Evolutionary conservation across 2,329 filamentous ascomycete genomes (phyloP).

Genomic region (Ramularia endophylla): DNA sequence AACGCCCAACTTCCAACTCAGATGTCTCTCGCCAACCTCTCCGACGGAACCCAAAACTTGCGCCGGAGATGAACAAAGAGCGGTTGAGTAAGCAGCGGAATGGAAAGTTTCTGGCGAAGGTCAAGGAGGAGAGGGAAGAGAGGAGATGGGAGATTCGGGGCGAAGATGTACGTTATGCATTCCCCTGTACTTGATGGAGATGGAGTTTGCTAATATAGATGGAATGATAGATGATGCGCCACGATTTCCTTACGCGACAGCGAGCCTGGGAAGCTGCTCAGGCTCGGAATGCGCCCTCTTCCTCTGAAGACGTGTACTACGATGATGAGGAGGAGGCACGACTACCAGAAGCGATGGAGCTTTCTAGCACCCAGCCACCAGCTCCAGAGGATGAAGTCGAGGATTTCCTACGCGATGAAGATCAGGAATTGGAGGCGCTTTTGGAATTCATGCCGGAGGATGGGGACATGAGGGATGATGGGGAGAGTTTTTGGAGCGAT

Average conservation of each 20-base stretch:
- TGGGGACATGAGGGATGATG: constrained; percentile 14
- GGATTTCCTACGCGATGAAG: constrained; percentile 37
- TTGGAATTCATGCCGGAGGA: constrained; percentile 37
- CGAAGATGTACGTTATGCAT: constrained; percentile 33
- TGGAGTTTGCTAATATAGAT: neutral
- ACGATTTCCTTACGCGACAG: constrained; percentile 41
- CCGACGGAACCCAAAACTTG: too few species aligned
- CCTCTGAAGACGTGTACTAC: constrained; percentile 18
- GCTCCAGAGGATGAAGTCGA: constrained; percentile 31
- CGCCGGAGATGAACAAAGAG: too few species aligned
- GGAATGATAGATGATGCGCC: constrained; percentile 38
- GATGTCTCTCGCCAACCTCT: too few species aligned
- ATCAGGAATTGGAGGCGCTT: constrained; percentile 41
- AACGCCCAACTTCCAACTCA: too few species aligned
- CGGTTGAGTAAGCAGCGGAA: constrained; percentile 55
- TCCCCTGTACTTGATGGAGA: constrained; percentile 25
- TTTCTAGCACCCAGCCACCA: constrained; percentile 6
- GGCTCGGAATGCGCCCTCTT: constrained; percentile 35
- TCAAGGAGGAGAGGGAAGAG: constrained; percentile 41
- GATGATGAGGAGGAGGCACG: constrained; percentile 11
- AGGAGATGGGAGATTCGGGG: constrained; percentile 40
- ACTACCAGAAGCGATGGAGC: constrained; percentile 11
- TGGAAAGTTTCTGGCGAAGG: constrained; percentile 61
- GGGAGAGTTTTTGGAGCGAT: constrained; percentile 44
- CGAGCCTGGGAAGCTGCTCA: constrained; percentile 42